Evolutionary conservation across 768 basidiomycete species (phyloP), one percentile per base, ranked within the genome.

Genomic region (Hygrocybe punicea): DNA sequence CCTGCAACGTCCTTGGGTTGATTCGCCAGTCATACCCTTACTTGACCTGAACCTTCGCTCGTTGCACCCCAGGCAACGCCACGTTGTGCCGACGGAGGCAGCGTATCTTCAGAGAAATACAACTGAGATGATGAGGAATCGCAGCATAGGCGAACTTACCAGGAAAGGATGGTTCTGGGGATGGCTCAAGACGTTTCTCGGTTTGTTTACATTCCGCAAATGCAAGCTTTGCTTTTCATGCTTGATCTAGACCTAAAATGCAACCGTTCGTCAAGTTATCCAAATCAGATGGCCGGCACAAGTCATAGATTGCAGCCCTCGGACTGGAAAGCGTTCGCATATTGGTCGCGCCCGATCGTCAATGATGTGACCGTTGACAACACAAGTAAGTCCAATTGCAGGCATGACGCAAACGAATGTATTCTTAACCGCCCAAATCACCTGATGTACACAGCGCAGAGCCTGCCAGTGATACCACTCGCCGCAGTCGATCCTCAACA

Each of bases 291-390:
- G 49, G 39, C 25, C 21, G 6, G 9, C 23, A 48, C 51, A 23
- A 2, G 5, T 34, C 25, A 23, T 17, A 54, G 39, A 37, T 33
- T 70, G 21, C 63, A 69, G 10, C 65, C 69, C 2, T 61, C 66
- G 4, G 82, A 81, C 37, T 85, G 81, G 81, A 79, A 81, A 60
- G 76, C 76, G 37, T 84, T 79, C 64, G 83, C 79, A 1, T 78
- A 81, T 53, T 83, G 78, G 71, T 79, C 83, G 6, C 74, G 76
- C 34, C 83, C 83, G 10, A 61, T 60, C 16, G 58, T 81, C 8
- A 74, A 76, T 45, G 67, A 67, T 33, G 68, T 78, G 3, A 59
- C 67, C 21, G 76, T 78, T 6, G 61, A 65, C 52, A 82, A 83
- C 63, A 67, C 74, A 19, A 74, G 81, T 75, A 69, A 60, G 82